A percentile compares a stretch with the other conserved stretches of the same genome.
Evolutionary conservation across 2,329 filamentous ascomycete genomes (phyloP).

Genomic region (Talaromyces sp.): DNA sequence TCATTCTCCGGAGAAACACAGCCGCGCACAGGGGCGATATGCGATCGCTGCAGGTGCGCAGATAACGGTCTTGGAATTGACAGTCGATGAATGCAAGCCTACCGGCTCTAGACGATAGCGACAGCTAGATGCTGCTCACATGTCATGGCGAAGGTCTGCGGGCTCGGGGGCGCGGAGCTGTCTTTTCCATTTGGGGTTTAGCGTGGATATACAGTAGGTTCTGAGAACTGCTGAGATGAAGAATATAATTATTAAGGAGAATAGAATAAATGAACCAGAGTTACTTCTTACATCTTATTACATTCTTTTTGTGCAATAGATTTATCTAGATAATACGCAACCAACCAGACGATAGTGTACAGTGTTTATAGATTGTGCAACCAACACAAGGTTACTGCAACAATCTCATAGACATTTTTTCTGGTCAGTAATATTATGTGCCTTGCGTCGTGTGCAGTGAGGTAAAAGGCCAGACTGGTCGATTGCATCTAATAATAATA

Average conservation of each 20-base stretch:
- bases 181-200: constrained; percentile 9
- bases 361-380: neutral
- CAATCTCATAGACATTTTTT: too few relatives aligned
- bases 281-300: neutral
- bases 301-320: neutral
- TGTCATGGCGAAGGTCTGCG: neutral
- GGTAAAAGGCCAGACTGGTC: neutral
- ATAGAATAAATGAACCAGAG: neutral
- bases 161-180: neutral
- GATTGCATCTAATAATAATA: neutral
- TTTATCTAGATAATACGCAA: neutral
- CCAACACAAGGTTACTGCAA: neutral
- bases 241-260: neutral
- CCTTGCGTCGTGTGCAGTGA: neutral
- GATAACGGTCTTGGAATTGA: neutral
- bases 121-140: neutral
- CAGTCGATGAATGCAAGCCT: neutral
- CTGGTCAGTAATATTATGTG: too few relatives aligned
- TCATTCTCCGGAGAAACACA: neutral
- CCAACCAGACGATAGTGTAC: neutral
- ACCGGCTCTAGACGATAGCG: neutral
- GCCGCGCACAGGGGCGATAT: neutral
- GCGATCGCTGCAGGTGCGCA: neutral
- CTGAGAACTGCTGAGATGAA: neutral
- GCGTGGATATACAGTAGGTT: neutral